phyloP scores from a whole-genome alignment of 768 basidiomycete genomes.

The Termitomyces sp. region DNA sequence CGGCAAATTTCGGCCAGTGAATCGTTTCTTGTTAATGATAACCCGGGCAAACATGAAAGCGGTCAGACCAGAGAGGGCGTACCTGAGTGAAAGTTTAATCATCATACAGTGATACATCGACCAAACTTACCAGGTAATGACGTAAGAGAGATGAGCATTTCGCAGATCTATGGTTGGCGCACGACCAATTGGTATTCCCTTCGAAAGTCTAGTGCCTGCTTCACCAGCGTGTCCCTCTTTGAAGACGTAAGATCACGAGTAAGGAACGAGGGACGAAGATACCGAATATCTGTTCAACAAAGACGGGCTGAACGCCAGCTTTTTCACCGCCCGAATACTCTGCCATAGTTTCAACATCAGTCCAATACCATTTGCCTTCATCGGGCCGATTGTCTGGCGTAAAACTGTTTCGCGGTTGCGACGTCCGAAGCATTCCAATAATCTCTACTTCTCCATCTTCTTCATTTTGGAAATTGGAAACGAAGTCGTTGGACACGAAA shows the following conservation, averaged over 20 bases:
- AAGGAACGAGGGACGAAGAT: background rate
- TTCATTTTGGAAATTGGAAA: conserved; percentile 30
- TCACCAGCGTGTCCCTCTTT: conserved; percentile 86
- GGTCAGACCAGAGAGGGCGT: conserved; percentile 83
- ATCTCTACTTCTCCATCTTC: conserved; percentile 64
- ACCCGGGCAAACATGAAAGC: conserved; percentile 76
- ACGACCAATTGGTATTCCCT: conserved; percentile 85
- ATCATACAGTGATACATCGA: background rate
- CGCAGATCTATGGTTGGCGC: conserved; percentile 80
- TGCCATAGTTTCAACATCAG: conserved; percentile 79
- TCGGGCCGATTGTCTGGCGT: conserved; percentile 86
- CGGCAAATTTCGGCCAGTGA: conserved; percentile 50
- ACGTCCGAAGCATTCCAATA: conserved; percentile 83
- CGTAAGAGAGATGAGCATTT: conserved; percentile 93
- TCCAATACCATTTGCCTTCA: conserved; percentile 89
- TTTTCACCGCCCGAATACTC: conserved; percentile 69
- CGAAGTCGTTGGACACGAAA: conserved; percentile 65
- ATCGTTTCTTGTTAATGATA: conserved; percentile 50
- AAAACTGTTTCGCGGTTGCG: conserved; percentile 70
- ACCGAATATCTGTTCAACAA: conserved; percentile 92
- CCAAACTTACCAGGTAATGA: conserved; percentile 77
- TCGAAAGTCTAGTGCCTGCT: conserved; percentile 49
- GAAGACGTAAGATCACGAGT: background rate
- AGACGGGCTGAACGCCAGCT: conserved; percentile 79
- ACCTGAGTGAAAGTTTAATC: conserved; percentile 47